These are phyloP conservation scores for Debaryomyces robertsiae DNA, from an alignment of 1,139 yeast species.

Conservation along the genomic window DNA sequence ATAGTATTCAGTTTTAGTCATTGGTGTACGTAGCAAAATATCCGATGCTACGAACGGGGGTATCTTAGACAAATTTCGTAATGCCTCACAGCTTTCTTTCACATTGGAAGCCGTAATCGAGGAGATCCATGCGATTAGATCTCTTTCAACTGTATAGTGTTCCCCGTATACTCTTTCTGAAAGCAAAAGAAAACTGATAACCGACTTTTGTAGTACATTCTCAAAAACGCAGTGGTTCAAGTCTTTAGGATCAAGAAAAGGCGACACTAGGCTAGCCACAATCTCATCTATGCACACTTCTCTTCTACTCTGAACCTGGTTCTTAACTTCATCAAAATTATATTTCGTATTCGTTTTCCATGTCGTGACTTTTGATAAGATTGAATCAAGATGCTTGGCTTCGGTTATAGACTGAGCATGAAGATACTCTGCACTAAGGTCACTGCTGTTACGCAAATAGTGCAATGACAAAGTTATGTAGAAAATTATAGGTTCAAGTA, in stretches of 20 bases:
- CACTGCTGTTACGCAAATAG: constrained; percentile 2
- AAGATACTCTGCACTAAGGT: constrained; percentile 1
- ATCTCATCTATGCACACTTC: constrained; percentile 1
- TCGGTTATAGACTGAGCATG: constrained; percentile 6
- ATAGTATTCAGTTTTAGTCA: constrained; percentile 31
- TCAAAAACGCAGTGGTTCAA: neutral
- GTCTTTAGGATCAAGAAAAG: neutral
- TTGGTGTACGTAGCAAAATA: constrained; percentile 39
- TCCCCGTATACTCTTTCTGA: constrained; percentile 10
- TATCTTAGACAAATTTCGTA: constrained; percentile 29
- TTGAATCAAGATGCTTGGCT: constrained; percentile 4
- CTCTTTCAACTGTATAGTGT: constrained; percentile 14
- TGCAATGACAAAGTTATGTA: constrained; percentile 11
- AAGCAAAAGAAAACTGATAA: constrained; percentile 10
- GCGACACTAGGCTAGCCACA: neutral
- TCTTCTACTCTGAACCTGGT: constrained; percentile 3
- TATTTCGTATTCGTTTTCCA: neutral
- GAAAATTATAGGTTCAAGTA: constrained; percentile 14
- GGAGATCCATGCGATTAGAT: constrained; percentile 31
- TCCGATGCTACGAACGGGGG: constrained; percentile 42
- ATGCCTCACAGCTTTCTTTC: constrained; percentile 29
- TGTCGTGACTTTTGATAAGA: constrained; percentile 4
- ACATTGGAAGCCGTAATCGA: constrained; percentile 31
- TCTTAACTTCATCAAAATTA: constrained; percentile 1
- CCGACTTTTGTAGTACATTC: constrained; percentile 2